phyloP scores from a whole-genome alignment of 192 early-diverging fungal species.

The Podila epicladia region DNA sequence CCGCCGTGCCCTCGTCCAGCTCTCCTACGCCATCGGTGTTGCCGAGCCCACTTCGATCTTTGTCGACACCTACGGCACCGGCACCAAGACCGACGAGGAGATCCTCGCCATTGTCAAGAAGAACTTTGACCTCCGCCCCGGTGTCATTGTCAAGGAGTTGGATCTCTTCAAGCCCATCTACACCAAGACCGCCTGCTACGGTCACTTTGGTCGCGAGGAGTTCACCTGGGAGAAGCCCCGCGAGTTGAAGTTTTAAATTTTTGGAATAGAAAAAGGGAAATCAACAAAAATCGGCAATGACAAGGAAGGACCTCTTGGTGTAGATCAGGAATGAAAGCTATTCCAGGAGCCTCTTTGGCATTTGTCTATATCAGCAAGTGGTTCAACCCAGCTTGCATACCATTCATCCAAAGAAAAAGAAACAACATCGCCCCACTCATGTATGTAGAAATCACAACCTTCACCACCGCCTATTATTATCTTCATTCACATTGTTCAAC shows the following conservation, averaged over 20 bases:
- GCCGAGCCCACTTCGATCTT: constrained; percentile 96
- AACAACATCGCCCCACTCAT: constrained; percentile 11
- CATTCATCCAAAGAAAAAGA: not conserved
- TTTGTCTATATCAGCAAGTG: constrained; percentile 38
- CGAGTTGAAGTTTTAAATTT: constrained; percentile 50
- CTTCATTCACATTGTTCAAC: constrained; percentile 51
- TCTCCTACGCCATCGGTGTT: constrained; percentile 99
- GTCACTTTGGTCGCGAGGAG: constrained; percentile 91
- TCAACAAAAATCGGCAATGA: constrained; percentile 17
- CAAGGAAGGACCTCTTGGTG: not conserved
- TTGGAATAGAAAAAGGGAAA: constrained; percentile 27
- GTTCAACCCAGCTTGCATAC: constrained; percentile 48
- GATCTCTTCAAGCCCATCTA: constrained; percentile 99
- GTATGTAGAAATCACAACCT: constrained; percentile 38
- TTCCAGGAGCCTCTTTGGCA: constrained; percentile 14
- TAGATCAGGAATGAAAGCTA: constrained; percentile 16
- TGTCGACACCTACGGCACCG: constrained; percentile 97
- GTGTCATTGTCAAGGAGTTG: constrained; percentile 98
- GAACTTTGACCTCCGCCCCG: constrained; percentile 99
- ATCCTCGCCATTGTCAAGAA: constrained; percentile 94
- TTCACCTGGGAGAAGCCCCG: constrained; percentile 55
- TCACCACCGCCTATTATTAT: constrained; percentile 14
- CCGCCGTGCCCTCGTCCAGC: constrained; percentile 92
- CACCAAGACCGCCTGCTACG: constrained; percentile 96
- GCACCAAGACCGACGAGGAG: constrained; percentile 88